Conservation (phyloP, 2,329 filamentous ascomycete genomes). For the Arthrobotrys sphaeroides region DNA sequence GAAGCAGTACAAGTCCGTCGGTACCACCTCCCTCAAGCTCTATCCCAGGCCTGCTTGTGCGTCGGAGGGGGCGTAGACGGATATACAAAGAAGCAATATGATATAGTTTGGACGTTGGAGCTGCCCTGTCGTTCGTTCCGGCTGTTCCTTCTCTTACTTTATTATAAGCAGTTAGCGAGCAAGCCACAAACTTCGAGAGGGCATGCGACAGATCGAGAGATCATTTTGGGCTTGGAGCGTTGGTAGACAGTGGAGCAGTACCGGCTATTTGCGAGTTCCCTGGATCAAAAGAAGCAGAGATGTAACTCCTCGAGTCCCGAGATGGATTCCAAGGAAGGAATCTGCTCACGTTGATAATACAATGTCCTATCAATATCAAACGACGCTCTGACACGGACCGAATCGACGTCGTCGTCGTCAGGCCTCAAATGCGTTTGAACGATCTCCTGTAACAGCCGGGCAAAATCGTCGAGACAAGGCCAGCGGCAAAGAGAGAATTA, state of each 20-base stretch:
- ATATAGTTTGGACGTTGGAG: background rate
- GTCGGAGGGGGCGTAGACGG: conserved; percentile 26
- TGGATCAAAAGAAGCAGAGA: background rate
- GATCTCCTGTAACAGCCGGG: conserved; percentile 3
- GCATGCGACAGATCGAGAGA: conserved; percentile 29
- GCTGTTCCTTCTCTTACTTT: conserved; percentile 14
- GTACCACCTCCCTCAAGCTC: conserved; percentile 52
- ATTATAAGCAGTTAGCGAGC: conserved; percentile 35
- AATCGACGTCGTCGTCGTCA: conserved; percentile 10
- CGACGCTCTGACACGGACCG: conserved; percentile 27
- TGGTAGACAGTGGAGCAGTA: conserved; percentile 22
- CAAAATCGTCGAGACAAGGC: background rate
- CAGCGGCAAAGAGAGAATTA: background rate
- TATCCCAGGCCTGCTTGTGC: conserved; percentile 34
- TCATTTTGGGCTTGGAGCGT: background rate
- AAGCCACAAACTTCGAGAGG: conserved; percentile 47
- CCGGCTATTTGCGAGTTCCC: conserved; percentile 4
- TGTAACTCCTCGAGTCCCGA: background rate
- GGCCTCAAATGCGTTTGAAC: conserved; percentile 21
- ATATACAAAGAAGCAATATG: conserved; percentile 36
- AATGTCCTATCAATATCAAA: conserved; percentile 45
- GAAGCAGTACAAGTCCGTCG: conserved; percentile 47
- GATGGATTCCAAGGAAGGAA: conserved; percentile 19
- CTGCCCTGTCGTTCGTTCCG: conserved; percentile 10
- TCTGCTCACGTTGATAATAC: conserved; percentile 29